Percentiles rank a stretch among this genome's conserved stretches.
phyloP scores from a whole-genome alignment of 495 filamentous ascomycete genomes.

The Cercophora samala region DNA sequence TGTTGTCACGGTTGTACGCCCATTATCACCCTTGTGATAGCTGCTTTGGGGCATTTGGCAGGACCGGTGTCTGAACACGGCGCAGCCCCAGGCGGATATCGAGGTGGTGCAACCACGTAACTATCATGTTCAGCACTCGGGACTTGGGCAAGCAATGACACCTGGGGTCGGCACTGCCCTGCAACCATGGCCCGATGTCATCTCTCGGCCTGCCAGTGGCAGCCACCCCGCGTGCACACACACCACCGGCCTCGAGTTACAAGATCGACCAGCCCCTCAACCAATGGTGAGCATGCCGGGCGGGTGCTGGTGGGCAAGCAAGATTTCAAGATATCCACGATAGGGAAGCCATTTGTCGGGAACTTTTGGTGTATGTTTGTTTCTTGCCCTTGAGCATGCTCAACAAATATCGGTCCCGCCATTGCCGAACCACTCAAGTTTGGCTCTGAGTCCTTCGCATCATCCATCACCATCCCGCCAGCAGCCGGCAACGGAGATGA shows the following conservation, averaged over 20 bases:
- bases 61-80: slow-evolving; percentile 7
- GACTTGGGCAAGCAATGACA: slow-evolving; percentile 22
- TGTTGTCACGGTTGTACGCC: slow-evolving; percentile 15
- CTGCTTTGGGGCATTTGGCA: slow-evolving; percentile 10
- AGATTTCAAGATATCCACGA: slow-evolving; percentile 13
- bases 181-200: slow-evolving; percentile 19
- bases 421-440: slow-evolving; percentile 1
- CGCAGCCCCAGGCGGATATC: slow-evolving; percentile 11
- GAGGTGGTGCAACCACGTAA: slow-evolving; percentile 11
- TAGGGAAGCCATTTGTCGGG: neutral
- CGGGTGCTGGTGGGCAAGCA: slow-evolving; percentile 3
- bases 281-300: slow-evolving; percentile 21
- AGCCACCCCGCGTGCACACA: slow-evolving; percentile 19
- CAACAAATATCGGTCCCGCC: neutral
- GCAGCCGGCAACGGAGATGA: slow-evolving; percentile 1
- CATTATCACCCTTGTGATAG: slow-evolving; percentile 4
- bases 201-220: slow-evolving; percentile 19
- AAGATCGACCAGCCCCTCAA: slow-evolving; percentile 20
- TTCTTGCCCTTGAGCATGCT: neutral
- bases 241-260: slow-evolving; percentile 10
- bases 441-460: neutral
- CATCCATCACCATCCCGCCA: neutral
- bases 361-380: neutral
- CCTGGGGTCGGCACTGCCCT: slow-evolving; percentile 22
- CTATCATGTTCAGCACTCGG: slow-evolving; percentile 7